Conservation (phyloP, 768 basidiomycete species). For the Pleurotus tuoliensis region DNA sequence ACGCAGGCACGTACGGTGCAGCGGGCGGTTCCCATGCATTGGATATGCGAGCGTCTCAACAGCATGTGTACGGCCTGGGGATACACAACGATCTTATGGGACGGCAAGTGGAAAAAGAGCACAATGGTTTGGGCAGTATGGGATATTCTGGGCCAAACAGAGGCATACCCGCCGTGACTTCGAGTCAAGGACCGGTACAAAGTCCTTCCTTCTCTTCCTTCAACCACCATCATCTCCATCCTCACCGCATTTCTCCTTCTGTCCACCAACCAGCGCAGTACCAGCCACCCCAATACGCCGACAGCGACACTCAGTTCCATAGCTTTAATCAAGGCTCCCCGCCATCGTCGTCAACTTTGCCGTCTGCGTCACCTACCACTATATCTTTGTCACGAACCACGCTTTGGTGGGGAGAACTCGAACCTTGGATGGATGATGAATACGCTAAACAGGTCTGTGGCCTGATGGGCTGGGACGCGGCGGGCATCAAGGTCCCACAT, state of each 20-base stretch:
- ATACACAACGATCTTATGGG: background rate
- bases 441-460: constrained; percentile 86
- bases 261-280: constrained; percentile 20
- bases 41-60: background rate
- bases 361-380: constrained; percentile 17
- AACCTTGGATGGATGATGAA: constrained; percentile 97
- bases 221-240: constrained; percentile 37
- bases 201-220: constrained; percentile 34
- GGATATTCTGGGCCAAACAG: constrained; percentile 35
- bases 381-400: constrained; percentile 47
- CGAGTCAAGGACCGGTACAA: constrained; percentile 20
- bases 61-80: background rate
- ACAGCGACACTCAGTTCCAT: constrained; percentile 9
- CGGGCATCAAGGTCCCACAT: constrained; percentile 68
- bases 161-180: constrained; percentile 30
- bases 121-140: background rate
- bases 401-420: constrained; percentile 85
- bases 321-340: constrained; percentile 11
- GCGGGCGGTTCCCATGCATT: background rate
- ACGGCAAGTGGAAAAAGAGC: constrained; percentile 2
- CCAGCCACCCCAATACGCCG: constrained; percentile 5
- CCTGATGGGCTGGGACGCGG: constrained; percentile 84
- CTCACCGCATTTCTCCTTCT: constrained; percentile 31
- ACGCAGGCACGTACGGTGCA: background rate
- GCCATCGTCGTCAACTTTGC: constrained; percentile 19